Conservation (phyloP, 805 yeast species). For the Barnettozyma siamensis region DNA sequence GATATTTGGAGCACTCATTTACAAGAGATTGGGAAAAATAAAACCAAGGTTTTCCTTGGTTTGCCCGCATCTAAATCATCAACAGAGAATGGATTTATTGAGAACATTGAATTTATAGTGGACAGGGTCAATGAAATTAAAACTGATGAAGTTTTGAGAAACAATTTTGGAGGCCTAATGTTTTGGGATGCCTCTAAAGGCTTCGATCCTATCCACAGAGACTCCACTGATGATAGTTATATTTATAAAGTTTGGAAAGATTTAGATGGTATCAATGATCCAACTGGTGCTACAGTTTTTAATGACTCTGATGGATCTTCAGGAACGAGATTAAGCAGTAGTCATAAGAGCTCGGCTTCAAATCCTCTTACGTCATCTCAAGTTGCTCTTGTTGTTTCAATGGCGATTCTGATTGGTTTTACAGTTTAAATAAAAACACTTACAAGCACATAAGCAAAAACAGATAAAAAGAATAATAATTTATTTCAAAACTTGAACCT, state of each 20-base stretch:
- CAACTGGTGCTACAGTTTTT: slow-evolving; percentile 13
- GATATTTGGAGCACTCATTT: slow-evolving; percentile 39
- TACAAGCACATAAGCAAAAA: no score
- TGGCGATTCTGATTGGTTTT: no score
- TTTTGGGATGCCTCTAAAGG: slow-evolving; percentile 91
- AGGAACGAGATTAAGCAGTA: not conserved
- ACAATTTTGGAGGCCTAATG: slow-evolving; percentile 75
- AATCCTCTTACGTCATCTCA: no score
- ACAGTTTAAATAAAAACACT: no score
- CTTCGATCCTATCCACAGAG: slow-evolving; percentile 33
- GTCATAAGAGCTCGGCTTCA: not conserved
- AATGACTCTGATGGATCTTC: not conserved
- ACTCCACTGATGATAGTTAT: slow-evolving; percentile 24
- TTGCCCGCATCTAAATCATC: slow-evolving; percentile 49
- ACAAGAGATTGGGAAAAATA: slow-evolving; percentile 28
- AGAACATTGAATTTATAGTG: slow-evolving; percentile 31
- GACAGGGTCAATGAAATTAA: slow-evolving; percentile 22
- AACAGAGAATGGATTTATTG: slow-evolving; percentile 53
- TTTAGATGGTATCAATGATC: slow-evolving; percentile 11
- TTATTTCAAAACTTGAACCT: no score
- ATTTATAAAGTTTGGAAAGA: slow-evolving; percentile 20
- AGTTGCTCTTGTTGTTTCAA: not conserved
- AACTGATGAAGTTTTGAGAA: not conserved
- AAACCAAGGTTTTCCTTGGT: slow-evolving; percentile 53
- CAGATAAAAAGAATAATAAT: no score